phyloP scores from a whole-genome alignment of 805 yeast genomes.

The Vanderwaltozyma tropicalis region DNA sequence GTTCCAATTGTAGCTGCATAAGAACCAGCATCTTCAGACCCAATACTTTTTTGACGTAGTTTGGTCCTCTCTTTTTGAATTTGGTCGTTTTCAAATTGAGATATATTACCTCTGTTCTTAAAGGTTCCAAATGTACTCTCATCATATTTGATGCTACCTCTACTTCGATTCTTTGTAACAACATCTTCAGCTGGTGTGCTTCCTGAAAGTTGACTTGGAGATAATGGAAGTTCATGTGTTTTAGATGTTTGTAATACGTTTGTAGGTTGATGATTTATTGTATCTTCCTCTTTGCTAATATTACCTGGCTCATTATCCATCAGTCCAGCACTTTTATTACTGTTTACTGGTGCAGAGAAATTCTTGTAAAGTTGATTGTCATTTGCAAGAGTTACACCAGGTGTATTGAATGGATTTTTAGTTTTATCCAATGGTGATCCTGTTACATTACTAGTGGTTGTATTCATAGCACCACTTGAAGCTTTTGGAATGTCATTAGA shows the following conservation, averaged over 20 bases:
- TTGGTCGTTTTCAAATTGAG: conserved; percentile 2
- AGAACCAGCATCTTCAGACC: conserved; percentile 5
- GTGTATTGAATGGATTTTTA: background rate
- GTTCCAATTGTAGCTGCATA: conserved; percentile 15
- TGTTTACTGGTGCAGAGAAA: background rate
- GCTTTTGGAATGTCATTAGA: no score
- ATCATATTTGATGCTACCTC: background rate
- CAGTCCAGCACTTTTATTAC: no score
- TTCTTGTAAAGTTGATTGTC: background rate
- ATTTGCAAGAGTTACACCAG: no score
- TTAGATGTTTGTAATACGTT: no score
- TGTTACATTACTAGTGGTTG: no score
- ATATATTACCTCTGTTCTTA: background rate
- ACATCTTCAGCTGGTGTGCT: background rate
- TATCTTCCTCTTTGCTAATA: no score
- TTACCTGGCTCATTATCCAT: no score
- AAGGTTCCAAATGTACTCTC: background rate
- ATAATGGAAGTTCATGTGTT: no score
- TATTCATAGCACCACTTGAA: no score
- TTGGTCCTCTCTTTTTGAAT: background rate
- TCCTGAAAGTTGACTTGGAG: no score
- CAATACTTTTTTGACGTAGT: conserved; percentile 5
- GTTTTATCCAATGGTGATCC: no score
- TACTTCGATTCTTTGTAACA: background rate
- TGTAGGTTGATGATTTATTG: no score